Conservation (phyloP, 768 basidiomycete species). For the Gautieria morchelliformis region DNA sequence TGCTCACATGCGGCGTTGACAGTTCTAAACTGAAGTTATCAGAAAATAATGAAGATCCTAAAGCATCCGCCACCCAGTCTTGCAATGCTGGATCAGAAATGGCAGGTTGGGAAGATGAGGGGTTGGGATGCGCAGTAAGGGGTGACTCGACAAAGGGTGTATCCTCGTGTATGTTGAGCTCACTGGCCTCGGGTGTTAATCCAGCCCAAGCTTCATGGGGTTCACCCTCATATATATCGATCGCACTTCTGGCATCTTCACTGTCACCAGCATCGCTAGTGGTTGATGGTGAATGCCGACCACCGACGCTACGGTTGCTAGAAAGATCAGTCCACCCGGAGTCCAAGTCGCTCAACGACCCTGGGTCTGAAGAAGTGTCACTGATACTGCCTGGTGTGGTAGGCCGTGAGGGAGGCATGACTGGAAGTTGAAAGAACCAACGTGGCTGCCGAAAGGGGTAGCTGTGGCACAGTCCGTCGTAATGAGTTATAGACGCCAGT, state of each 20-base stretch:
- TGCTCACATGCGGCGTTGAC: constrained; percentile 8
- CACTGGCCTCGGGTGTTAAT: not conserved
- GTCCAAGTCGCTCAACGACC: constrained; percentile 7
- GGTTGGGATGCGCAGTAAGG: not conserved
- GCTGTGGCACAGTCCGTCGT: too few species aligned
- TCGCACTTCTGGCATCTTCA: not conserved
- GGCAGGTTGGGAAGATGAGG: not conserved
- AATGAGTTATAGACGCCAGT: too few species aligned
- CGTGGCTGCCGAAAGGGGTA: constrained; percentile 1
- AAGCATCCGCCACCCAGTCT: not conserved
- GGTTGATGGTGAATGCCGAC: not conserved
- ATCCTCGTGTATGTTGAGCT: not conserved
- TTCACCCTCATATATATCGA: not conserved
- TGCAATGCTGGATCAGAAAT: not conserved
- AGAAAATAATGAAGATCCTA: not conserved
- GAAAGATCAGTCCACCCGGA: constrained; percentile 7
- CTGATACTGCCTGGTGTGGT: constrained; percentile 3
- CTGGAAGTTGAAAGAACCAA: not conserved
- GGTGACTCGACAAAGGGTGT: not conserved
- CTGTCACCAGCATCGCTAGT: constrained; percentile 1
- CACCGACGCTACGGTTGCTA: constrained; percentile 4
- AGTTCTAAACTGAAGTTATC: not conserved
- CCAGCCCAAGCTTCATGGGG: constrained; percentile 1
- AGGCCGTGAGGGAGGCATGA: constrained; percentile 4
- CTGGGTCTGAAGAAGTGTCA: constrained; percentile 6